Evolutionary conservation across 208 protist species (phyloP), one percentile per base, ranked within the genome.

Genomic region (Leptomonas pyrrhocoris): DNA sequence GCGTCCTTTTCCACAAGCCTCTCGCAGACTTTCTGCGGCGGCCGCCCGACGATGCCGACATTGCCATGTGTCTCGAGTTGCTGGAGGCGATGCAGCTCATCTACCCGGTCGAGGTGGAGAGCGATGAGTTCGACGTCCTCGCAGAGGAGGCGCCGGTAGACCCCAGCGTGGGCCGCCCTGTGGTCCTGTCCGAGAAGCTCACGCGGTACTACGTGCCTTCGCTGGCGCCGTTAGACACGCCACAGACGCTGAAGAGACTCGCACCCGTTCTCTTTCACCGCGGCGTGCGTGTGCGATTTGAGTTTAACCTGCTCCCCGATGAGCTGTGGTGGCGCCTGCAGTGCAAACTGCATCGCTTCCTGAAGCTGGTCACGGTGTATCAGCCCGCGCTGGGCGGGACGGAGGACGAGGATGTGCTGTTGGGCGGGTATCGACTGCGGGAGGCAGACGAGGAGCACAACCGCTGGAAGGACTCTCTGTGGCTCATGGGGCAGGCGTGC

Each of bases 261-360:
- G 85, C 84, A 8, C 90, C 88, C 2, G 50, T 95, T 18, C 74
- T 96, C 23, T 93, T 95, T 58, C 85, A 94, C 68, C 79, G 84
- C 65, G 90, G 93, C 21, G 77, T 90, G 46, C 84, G 81, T 15
- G 75, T 91, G 43, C 78, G 75, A 48, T 80, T 94, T 62, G 73
- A 85, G 76, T 97, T 97, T 74, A 97, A 94, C 71, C 74, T 95
- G 21, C 85, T 96, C 23, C 90, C 93, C 15, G 85, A 94, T 56
- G 90, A 95, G 77, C 68, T 92, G 68, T 97, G 90, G 90, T 94
- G 80, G 81, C 83, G 90, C 15, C 76, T 97, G 34, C 88, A 94
- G 83, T 82, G 78, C 62, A 70, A 70, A 53, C 72, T 97, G 75
- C 80, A 95, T 58, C 45, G 66, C 46, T 70, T 83, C 62, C 67